These are phyloP conservation scores for Piromyces sp. DNA, from an alignment of 192 early-diverging fungal genomes.

Conservation along the genomic window DNA sequence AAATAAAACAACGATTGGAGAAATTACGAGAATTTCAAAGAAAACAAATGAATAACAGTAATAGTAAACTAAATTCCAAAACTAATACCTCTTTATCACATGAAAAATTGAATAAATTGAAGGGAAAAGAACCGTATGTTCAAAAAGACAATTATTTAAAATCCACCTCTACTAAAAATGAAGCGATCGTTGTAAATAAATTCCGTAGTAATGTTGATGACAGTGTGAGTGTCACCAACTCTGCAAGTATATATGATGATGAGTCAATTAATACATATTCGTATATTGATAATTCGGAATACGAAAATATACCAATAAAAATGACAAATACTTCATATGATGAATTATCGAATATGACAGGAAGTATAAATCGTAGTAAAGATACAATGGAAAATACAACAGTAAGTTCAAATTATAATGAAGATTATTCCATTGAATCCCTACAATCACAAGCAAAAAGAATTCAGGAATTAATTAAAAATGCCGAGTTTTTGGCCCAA, in stretches of 20 bases:
- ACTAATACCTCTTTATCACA: not conserved
- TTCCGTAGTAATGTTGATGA: not conserved
- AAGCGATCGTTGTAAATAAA: not conserved
- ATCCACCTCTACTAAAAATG: not conserved
- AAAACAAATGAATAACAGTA: not conserved
- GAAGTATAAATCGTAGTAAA: too few species aligned
- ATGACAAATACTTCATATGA: not conserved
- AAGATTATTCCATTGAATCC: not conserved
- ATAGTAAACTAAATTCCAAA: not conserved
- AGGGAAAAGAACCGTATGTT: not conserved
- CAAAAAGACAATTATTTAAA: not conserved
- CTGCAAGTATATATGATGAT: not conserved
- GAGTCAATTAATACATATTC: not conserved
- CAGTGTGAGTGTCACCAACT: not conserved
- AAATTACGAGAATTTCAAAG: not conserved
- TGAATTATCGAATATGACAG: not conserved
- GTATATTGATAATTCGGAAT: not conserved
- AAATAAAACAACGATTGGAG: not conserved
- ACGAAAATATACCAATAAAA: not conserved
- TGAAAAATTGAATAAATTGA: not conserved
- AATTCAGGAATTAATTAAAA: not conserved
- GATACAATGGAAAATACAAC: not conserved
- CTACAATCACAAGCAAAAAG: not conserved
- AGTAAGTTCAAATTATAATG: not conserved
- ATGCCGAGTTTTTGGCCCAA: not conserved